These are phyloP conservation scores for Dactylorhiza incarnata DNA, from an alignment of 106 monocot species.

Conservation along the genomic window DNA sequence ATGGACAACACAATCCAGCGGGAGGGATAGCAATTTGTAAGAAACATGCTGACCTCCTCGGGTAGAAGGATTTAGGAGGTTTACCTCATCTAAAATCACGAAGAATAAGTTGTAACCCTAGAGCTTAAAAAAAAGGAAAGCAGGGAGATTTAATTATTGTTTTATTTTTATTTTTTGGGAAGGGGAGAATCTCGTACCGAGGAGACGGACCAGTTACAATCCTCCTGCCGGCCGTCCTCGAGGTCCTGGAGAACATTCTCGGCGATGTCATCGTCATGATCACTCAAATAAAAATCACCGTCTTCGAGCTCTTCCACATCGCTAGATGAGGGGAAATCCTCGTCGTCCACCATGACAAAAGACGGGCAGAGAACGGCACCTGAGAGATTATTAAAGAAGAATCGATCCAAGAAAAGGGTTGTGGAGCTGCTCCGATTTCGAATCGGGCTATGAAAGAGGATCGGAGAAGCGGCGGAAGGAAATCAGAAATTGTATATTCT, in stretches of 20 bases:
- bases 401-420: background rate
- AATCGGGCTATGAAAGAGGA: background rate
- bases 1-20: background rate
- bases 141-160: background rate
- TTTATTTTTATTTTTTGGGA: too few species aligned
- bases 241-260: conserved; percentile 48
- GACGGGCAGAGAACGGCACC: too few species aligned
- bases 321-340: conserved; percentile 32
- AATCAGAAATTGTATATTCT: background rate
- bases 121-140: background rate
- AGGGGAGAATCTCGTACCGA: conserved; percentile 30
- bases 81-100: background rate
- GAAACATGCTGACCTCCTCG: background rate
- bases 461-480: background rate
- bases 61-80: background rate
- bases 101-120: conserved; percentile 6
- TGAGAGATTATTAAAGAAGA: background rate
- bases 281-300: conserved; percentile 38
- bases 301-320: conserved; percentile 27
- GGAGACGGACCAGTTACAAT: conserved; percentile 55
- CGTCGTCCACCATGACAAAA: conserved; percentile 24
- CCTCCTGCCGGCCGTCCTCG: conserved; percentile 36
- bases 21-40: background rate
- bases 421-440: background rate
- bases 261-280: conserved; percentile 39